Evolutionary conservation across 2,329 filamentous ascomycete species (phyloP).

Genomic region (Scytalidium sp.): DNA sequence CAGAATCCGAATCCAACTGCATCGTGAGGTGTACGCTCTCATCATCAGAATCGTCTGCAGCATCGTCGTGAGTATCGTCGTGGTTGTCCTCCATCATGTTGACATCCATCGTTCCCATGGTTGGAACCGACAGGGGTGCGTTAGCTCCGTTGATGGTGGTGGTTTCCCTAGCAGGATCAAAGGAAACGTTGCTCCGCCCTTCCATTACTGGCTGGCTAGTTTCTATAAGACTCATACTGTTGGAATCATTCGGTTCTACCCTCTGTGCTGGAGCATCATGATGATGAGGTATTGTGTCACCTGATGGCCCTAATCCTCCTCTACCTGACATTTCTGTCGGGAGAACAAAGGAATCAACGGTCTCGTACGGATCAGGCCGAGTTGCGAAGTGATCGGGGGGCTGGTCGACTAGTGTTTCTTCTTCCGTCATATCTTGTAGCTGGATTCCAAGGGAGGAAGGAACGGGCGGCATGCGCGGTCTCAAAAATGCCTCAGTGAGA

Average conservation of each 20-base stretch:
- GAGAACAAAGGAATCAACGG: background rate
- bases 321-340: background rate
- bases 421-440: slow-evolving; percentile 4
- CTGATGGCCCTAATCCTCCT: background rate
- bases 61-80: background rate
- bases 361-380: background rate
- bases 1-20: too few species aligned
- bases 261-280: background rate
- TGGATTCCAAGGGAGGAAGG: slow-evolving; percentile 12
- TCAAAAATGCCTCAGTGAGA: slow-evolving; percentile 67
- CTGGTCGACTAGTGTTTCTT: background rate
- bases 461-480: slow-evolving; percentile 47
- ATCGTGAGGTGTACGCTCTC: too few species aligned
- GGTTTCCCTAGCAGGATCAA: too few species aligned
- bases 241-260: background rate
- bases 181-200: background rate
- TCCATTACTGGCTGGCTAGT: background rate
- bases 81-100: too few species aligned
- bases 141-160: background rate
- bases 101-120: too few species aligned
- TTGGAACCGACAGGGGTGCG: too few species aligned
- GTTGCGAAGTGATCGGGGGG: background rate
- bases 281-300: background rate
- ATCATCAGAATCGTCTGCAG: too few species aligned
- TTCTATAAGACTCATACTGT: background rate